phyloP scores from a whole-genome alignment of 176 grass and related monocot species.

The Metroxylon sagu region DNA sequence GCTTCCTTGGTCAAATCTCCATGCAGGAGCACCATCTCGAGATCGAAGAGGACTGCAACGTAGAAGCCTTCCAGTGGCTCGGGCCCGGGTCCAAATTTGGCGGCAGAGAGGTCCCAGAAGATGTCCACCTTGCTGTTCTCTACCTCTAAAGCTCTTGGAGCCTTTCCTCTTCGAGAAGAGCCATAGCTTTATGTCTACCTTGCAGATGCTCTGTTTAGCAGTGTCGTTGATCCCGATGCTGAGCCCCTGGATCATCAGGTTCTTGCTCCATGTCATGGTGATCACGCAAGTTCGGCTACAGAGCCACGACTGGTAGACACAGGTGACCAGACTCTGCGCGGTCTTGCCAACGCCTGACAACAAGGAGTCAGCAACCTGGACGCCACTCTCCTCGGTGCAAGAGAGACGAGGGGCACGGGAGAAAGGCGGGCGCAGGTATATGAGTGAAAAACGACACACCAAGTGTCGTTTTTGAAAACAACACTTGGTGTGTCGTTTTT shows the following conservation, averaged over 20 bases:
- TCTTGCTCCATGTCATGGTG: slow-evolving; percentile 2
- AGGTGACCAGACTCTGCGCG: slow-evolving; percentile 4
- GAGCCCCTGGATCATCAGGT: slow-evolving; percentile 5
- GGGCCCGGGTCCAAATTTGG: slow-evolving; percentile 4
- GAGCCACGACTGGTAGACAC: background rate
- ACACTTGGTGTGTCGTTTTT: too few relatives aligned
- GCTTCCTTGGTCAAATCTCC: slow-evolving; percentile 4
- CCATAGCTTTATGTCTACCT: slow-evolving; percentile 10
- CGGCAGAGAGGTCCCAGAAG: slow-evolving; percentile 9
- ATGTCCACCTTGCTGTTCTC: slow-evolving; percentile 1
- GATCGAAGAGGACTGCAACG: background rate
- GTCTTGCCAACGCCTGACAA: background rate
- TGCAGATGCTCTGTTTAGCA: background rate
- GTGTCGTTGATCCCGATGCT: background rate
- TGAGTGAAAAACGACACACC: too few relatives aligned
- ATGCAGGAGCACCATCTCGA: background rate
- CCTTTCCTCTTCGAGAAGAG: slow-evolving; percentile 11
- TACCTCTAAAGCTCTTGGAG: slow-evolving; percentile 1
- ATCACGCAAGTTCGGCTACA: background rate
- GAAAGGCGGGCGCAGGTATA: too few relatives aligned
- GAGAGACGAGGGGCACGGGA: too few relatives aligned
- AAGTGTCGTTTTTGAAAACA: too few relatives aligned
- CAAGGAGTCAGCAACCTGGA: slow-evolving; percentile 3
- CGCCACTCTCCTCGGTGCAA: slow-evolving; percentile 2
- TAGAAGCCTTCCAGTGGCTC: slow-evolving; percentile 9